Conservation (phyloP, 345 rosid species). For the Salix purpurea region DNA sequence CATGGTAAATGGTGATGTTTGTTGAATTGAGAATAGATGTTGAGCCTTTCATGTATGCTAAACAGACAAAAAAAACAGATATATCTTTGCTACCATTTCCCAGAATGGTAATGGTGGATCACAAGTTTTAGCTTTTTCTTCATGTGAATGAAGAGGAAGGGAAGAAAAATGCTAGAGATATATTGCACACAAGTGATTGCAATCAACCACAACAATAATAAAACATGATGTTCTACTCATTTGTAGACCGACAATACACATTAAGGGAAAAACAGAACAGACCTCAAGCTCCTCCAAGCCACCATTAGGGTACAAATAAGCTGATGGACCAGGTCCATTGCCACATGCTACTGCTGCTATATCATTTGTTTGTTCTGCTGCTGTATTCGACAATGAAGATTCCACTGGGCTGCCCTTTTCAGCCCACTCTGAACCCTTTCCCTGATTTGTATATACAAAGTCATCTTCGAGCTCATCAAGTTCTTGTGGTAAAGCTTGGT, state of each 20-base stretch:
- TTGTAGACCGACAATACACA: too few relatives aligned
- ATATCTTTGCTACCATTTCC: too few relatives aligned
- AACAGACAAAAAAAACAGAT: too few relatives aligned
- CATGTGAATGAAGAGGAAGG: neutral
- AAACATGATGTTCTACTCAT: neutral
- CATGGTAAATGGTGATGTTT: too few relatives aligned
- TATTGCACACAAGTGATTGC: neutral
- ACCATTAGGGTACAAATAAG: constrained; percentile 27
- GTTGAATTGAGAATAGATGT: too few relatives aligned
- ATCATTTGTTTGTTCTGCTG: neutral
- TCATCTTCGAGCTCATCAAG: constrained; percentile 76
- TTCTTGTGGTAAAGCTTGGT: constrained; percentile 54
- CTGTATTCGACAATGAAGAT: constrained; percentile 25
- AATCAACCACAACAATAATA: neutral
- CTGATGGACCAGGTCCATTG: constrained; percentile 34
- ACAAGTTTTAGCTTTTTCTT: neutral
- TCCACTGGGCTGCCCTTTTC: constrained; percentile 19
- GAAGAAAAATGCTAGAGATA: neutral
- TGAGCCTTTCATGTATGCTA: too few relatives aligned
- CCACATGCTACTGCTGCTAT: constrained; percentile 22
- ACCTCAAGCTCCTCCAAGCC: constrained; percentile 93
- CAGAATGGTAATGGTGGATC: too few relatives aligned
- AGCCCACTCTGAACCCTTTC: constrained; percentile 19
- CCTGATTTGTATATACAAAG: constrained; percentile 40
- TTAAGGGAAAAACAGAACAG: neutral